Percentiles rank a stretch among this genome's conserved stretches.
These are phyloP conservation scores for Diplogelasinospora grovesii DNA, from an alignment of 495 filamentous ascomycete species.

Conservation along the genomic window DNA sequence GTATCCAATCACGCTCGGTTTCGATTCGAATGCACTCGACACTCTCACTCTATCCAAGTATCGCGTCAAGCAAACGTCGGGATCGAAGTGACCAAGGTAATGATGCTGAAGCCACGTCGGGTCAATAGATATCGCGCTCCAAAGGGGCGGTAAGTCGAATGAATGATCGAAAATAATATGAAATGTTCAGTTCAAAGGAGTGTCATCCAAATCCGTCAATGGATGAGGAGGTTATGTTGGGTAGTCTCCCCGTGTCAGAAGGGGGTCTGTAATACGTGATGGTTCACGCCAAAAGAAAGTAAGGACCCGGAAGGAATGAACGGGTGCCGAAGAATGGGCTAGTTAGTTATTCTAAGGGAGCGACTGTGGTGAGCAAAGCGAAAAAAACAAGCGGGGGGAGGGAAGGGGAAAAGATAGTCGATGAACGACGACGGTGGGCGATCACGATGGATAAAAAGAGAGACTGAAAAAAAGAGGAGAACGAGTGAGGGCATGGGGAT, in stretches of 20 bases:
- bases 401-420: slow-evolving; percentile 24
- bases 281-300: slow-evolving; percentile 24
- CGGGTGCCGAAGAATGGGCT: slow-evolving; percentile 23
- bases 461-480: slow-evolving; percentile 23
- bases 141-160: slow-evolving; percentile 4
- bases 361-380: slow-evolving; percentile 37
- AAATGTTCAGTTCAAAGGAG: slow-evolving; percentile 23
- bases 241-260: slow-evolving; percentile 1
- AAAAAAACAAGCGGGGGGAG: slow-evolving; percentile 26
- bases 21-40: slow-evolving; percentile 1
- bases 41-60: not conserved
- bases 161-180: slow-evolving; percentile 19
- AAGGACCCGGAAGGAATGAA: slow-evolving; percentile 35
- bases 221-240: slow-evolving; percentile 20
- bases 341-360: slow-evolving; percentile 33
- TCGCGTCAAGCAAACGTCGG: not conserved
- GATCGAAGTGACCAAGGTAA: not conserved
- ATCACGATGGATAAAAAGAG: slow-evolving; percentile 29
- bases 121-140: not conserved
- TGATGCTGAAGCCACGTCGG: not conserved
- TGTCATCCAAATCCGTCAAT: slow-evolving; percentile 26
- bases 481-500: slow-evolving; percentile 25
- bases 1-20: not conserved
- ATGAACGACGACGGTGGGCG: slow-evolving; percentile 27
- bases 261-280: slow-evolving; percentile 5